Conservation (phyloP, 352 stramenopile species). For the Phytopythium cucurbitacearum region DNA sequence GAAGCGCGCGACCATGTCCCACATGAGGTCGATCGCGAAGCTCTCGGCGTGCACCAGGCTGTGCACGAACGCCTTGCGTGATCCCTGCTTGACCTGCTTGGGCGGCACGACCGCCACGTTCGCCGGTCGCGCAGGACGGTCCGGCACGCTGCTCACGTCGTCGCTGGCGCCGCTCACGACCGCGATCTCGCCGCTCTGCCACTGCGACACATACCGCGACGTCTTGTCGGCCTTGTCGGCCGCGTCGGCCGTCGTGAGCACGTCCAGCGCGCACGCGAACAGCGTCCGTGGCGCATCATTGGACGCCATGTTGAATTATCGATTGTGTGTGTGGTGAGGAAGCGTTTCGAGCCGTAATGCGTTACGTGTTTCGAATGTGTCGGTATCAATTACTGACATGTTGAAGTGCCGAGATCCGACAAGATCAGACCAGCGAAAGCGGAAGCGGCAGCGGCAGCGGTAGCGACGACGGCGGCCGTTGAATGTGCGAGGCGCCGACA, state of each 20-base stretch:
- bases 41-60: conserved; percentile 51
- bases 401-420: no score
- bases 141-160: conserved; percentile 32
- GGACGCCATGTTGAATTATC: no score
- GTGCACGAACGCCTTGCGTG: conserved; percentile 47
- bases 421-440: no score
- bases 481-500: no score
- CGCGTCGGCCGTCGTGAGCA: conserved; percentile 29
- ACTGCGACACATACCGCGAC: conserved; percentile 23
- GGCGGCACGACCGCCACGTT: conserved; percentile 39
- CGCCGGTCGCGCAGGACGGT: conserved; percentile 35
- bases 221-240: conserved; percentile 40
- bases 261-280: conserved; percentile 39
- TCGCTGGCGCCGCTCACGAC: conserved; percentile 24
- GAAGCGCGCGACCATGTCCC: conserved; percentile 58
- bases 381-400: no score
- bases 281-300: conserved; percentile 12
- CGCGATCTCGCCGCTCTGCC: conserved; percentile 22
- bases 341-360: no score
- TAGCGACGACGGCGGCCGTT: neutral
- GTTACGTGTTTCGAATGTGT: no score
- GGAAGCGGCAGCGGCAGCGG: neutral
- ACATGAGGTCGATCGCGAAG: conserved; percentile 65
- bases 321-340: no score
- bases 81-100: conserved; percentile 44